Conservation (phyloP, 441 rosid genomes). For the Gossypium schwendimanii region DNA sequence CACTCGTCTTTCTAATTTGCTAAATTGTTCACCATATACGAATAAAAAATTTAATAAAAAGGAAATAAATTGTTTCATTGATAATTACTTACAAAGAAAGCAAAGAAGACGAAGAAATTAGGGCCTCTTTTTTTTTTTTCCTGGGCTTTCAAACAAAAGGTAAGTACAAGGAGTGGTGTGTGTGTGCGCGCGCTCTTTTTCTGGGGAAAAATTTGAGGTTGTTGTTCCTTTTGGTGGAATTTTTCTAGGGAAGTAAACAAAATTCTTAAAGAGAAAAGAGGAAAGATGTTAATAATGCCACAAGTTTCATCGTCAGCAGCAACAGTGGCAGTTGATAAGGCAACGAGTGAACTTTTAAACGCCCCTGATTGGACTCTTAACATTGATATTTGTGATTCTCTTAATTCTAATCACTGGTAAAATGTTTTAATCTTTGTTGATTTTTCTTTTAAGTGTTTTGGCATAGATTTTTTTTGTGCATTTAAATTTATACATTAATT, state of each 20-base stretch:
- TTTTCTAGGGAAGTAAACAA: constrained; percentile 7
- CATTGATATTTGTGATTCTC: constrained; percentile 89
- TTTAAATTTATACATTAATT: neutral
- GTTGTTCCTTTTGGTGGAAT: neutral
- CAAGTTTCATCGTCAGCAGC: constrained; percentile 64
- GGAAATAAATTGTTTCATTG: neutral
- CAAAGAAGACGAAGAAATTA: neutral
- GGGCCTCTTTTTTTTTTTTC: neutral
- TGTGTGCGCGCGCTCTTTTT: neutral
- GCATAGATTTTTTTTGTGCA: neutral
- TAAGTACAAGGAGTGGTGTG: neutral
- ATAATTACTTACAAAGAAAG: neutral
- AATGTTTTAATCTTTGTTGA: neutral
- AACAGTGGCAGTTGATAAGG: constrained; percentile 88
- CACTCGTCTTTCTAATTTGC: neutral
- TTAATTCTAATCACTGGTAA: constrained; percentile 77
- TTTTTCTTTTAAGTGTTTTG: neutral
- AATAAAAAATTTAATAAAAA: neutral
- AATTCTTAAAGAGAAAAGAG: neutral
- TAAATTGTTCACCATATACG: neutral
- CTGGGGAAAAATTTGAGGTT: neutral
- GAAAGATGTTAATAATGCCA: constrained; percentile 22
- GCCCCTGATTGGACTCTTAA: constrained; percentile 96
- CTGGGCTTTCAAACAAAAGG: constrained; percentile 1
- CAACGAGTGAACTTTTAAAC: constrained; percentile 81